Evolutionary conservation across 2,329 filamentous ascomycete genomes (phyloP).

Genomic region (Penicillium digitatum): DNA sequence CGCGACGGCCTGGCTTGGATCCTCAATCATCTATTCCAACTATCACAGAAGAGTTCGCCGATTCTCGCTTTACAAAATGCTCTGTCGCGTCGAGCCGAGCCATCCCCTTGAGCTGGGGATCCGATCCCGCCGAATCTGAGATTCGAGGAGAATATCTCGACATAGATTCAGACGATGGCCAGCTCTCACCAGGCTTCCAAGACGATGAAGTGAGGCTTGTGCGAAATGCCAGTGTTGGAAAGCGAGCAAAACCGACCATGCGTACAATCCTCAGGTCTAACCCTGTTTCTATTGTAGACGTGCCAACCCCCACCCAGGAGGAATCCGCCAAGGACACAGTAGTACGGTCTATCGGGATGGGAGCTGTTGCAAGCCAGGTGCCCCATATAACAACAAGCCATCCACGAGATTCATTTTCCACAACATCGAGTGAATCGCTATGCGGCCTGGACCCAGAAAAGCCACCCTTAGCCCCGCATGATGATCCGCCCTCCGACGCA

Average conservation of each 20-base stretch:
- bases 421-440: slow-evolving; percentile 21
- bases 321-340: slow-evolving; percentile 1
- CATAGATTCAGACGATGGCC: slow-evolving; percentile 25
- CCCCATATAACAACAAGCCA: slow-evolving; percentile 11
- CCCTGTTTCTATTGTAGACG: slow-evolving; percentile 15
- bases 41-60: slow-evolving; percentile 67
- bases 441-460: slow-evolving; percentile 31
- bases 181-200: slow-evolving; percentile 12
- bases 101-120: slow-evolving; percentile 66
- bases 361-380: slow-evolving; percentile 2
- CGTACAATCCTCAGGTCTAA: slow-evolving; percentile 38
- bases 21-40: slow-evolving; percentile 67
- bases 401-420: slow-evolving; percentile 12
- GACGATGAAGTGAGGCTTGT: slow-evolving; percentile 31
- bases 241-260: slow-evolving; percentile 40
- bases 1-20: slow-evolving; percentile 48
- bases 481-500: slow-evolving; percentile 10
- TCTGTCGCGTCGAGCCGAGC: slow-evolving; percentile 69
- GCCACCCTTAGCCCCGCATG: slow-evolving; percentile 25
- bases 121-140: slow-evolving; percentile 47
- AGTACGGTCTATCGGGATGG: background rate
- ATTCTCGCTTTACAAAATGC: slow-evolving; percentile 46
- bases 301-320: slow-evolving; percentile 6
- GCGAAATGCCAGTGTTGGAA: slow-evolving; percentile 44
- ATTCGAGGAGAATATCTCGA: slow-evolving; percentile 40